These are phyloP conservation scores for Cystobasidium tubakii DNA, from an alignment of 768 basidiomycete species.

Conservation along the genomic window DNA sequence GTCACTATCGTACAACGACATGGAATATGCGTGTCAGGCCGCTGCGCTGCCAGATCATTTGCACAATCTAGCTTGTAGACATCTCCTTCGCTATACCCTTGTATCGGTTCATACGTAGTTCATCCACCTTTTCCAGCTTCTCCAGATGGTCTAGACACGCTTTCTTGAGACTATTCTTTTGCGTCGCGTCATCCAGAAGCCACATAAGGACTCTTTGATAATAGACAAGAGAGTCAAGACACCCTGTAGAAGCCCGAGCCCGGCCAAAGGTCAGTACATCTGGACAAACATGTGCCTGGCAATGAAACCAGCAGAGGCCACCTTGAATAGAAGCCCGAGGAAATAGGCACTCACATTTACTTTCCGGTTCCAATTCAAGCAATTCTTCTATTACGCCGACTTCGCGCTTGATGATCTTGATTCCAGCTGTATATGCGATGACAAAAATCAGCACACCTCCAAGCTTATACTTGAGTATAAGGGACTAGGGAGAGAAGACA, in stretches of 20 bases:
- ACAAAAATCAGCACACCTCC: too few species aligned
- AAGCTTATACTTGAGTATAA: too few species aligned
- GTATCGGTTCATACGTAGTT: constrained; percentile 3
- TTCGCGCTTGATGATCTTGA: constrained; percentile 65
- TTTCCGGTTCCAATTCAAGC: constrained; percentile 79
- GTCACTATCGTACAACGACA: too few species aligned
- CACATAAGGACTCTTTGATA: neutral
- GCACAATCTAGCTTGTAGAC: neutral
- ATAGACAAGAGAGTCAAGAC: constrained; percentile 27
- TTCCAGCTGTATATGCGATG: constrained; percentile 54
- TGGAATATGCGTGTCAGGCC: too few species aligned
- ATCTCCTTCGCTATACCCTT: constrained; percentile 36
- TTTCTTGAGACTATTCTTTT: neutral
- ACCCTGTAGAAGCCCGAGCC: constrained; percentile 4
- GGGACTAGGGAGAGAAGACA: neutral
- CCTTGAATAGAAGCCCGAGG: too few species aligned
- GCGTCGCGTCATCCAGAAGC: neutral
- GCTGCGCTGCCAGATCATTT: too few species aligned
- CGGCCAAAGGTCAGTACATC: neutral
- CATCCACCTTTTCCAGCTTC: constrained; percentile 17
- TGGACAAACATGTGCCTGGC: too few species aligned
- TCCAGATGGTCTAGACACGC: neutral
- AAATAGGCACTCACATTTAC: constrained; percentile 60
- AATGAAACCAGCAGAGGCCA: too few species aligned
- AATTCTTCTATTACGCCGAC: constrained; percentile 74